Conservation (phyloP, 2,329 filamentous ascomycete genomes). For the Cryphonectria radicalis region DNA sequence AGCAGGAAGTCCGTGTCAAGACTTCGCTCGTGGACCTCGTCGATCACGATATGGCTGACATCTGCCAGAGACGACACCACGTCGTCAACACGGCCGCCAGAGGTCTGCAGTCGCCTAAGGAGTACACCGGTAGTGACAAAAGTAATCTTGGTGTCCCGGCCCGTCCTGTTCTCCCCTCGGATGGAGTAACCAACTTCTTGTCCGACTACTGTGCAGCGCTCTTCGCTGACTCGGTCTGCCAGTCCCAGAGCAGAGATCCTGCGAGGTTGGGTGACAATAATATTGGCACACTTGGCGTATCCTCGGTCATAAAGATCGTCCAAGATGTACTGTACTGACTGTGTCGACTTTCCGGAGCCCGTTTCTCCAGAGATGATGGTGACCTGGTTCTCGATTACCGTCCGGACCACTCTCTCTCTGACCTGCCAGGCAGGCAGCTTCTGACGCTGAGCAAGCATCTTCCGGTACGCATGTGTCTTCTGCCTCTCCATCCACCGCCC, state of each 20-base stretch:
- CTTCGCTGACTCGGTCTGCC: constrained; percentile 91
- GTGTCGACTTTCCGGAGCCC: constrained; percentile 94
- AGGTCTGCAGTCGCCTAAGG: constrained; percentile 86
- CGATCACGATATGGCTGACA: constrained; percentile 92
- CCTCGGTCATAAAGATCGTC: constrained; percentile 83
- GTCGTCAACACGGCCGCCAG: constrained; percentile 78
- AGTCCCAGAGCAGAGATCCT: constrained; percentile 93
- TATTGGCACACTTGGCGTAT: constrained; percentile 79
- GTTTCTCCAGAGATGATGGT: constrained; percentile 98
- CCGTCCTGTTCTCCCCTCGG: constrained; percentile 82
- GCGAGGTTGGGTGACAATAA: constrained; percentile 93
- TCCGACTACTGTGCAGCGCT: constrained; percentile 80
- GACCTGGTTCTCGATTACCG: constrained; percentile 79
- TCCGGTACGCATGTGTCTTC: constrained; percentile 65
- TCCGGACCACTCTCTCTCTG: constrained; percentile 74
- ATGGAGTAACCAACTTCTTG: constrained; percentile 92
- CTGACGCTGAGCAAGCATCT: constrained; percentile 75
- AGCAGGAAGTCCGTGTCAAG: constrained; percentile 94
- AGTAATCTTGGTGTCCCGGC: constrained; percentile 79
- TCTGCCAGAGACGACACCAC: constrained; percentile 82
- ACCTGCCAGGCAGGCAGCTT: constrained; percentile 87
- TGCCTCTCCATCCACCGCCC: constrained; percentile 75
- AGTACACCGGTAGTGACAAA: constrained; percentile 97
- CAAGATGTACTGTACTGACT: constrained; percentile 93
- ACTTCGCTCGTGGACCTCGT: constrained; percentile 95